Conservation (phyloP, 176 grass and related monocot species). For the Oryza rufipogon region DNA sequence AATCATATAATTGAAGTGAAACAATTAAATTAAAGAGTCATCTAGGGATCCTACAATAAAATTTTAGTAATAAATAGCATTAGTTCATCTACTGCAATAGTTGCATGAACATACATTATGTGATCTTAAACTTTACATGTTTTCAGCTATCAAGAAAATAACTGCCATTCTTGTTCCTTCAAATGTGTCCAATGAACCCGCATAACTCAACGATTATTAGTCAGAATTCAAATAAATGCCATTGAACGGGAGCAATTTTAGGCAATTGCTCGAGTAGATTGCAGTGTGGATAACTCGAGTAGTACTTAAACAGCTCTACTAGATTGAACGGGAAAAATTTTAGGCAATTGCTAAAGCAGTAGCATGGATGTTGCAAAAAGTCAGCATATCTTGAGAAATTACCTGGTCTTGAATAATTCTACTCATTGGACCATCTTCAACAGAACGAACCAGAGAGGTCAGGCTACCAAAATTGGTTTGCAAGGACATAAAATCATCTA, state of each 20-base stretch:
- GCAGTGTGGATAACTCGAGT: not conserved
- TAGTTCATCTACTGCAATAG: slow-evolving; percentile 11
- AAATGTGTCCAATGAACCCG: slow-evolving; percentile 1
- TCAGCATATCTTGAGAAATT: slow-evolving; percentile 36
- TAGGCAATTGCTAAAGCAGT: slow-evolving; percentile 16
- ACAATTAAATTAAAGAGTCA: slow-evolving; percentile 18
- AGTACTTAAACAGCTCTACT: slow-evolving; percentile 10
- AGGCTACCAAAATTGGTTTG: slow-evolving; percentile 65
- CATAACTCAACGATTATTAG: not conserved
- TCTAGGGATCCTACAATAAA: not conserved
- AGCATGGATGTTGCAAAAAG: not conserved
- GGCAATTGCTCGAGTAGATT: no score
- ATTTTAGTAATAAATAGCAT: not conserved
- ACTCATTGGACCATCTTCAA: slow-evolving; percentile 74
- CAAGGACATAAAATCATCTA: slow-evolving; percentile 79
- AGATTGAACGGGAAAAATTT: slow-evolving; percentile 8
- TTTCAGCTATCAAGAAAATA: slow-evolving; percentile 15
- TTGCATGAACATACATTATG: slow-evolving; percentile 11
- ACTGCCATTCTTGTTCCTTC: not conserved
- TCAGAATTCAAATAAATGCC: not conserved
- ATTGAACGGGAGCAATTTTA: no score
- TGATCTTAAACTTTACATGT: slow-evolving; percentile 2
- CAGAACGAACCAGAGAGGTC: slow-evolving; percentile 79
- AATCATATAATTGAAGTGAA: slow-evolving; percentile 14
- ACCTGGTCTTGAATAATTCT: slow-evolving; percentile 89